Conservation (phyloP, 768 basidiomycete species). For the Mrakia frigida region DNA sequence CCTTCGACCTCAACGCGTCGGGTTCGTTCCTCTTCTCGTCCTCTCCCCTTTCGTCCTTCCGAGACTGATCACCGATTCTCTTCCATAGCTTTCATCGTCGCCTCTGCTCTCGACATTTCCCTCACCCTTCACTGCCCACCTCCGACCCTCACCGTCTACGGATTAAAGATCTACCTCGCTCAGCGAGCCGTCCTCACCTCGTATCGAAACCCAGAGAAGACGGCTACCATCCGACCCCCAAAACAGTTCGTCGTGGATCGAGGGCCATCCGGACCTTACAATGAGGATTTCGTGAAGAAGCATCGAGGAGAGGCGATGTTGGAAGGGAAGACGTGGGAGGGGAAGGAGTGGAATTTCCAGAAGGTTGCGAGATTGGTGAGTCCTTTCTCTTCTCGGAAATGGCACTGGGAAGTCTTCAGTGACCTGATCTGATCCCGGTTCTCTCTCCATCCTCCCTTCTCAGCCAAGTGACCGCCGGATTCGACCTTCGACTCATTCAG, state of each 20-base stretch:
- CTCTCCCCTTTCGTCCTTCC: not conserved
- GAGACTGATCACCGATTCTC: not conserved
- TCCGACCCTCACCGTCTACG: not conserved
- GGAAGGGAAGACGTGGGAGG: not conserved
- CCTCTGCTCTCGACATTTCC: not conserved
- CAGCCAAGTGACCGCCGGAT: conserved; percentile 9
- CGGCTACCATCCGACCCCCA: not conserved
- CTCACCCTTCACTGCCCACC: conserved; percentile 6
- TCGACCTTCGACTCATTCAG: not conserved
- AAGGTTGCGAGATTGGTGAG: not conserved
- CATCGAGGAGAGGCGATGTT: not conserved
- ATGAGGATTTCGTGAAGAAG: not conserved
- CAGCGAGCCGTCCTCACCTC: not conserved
- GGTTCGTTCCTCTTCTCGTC: not conserved
- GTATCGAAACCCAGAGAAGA: not conserved
- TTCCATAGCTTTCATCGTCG: not conserved
- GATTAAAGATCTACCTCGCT: not conserved
- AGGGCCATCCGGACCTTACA: not conserved
- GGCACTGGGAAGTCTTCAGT: too few relatives aligned
- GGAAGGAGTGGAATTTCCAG: conserved; percentile 2
- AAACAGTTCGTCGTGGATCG: not conserved
- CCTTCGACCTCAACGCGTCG: conserved; percentile 9
- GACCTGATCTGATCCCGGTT: too few relatives aligned
- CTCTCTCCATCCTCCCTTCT: not conserved
- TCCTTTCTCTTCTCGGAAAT: too few relatives aligned